Evolutionary conservation across 164 flowering plant genomes (phyloP), one percentile per base, ranked within the genome.

Genomic region (Stephania cephalantha): DNA sequence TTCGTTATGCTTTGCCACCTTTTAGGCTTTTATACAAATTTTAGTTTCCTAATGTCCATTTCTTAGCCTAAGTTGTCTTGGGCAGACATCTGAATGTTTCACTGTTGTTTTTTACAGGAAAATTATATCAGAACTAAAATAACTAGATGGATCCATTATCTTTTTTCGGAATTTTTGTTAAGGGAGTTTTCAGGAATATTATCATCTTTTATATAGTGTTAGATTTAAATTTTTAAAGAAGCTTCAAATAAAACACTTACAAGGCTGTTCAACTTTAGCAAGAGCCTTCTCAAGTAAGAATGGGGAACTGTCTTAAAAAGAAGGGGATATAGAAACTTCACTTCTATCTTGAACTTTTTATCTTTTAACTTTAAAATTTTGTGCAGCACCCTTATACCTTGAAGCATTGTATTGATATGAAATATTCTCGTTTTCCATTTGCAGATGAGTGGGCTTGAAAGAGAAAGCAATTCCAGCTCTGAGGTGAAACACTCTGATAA

Each of bases 401-500:
- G 20, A 61, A 61, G 66, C 66, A 5, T 61, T 58, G 7, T 25
- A 61, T 61, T 61, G 18, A 25, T 61, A 61, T 61, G 66, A 61
- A 25, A 61, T 61, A 25, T 18, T 1, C 29, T 61, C 20, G 7
- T 61, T 5, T 15, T 71, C 52, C 64, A 29, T 71, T 64, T 77
- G 79, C 75, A 77, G 72, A 46, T 67, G 25, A 55, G 46, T 67
- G 79, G 48, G 68, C 45, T 68, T 31, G 68, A 53, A 48, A 72
- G 73, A 58, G 68, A 53, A 48, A 72, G 68, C 58, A 72, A 77
- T 68, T 35, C 53, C 29, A 22, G 52, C 20, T 53, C 58, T n/a
- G 75, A 29, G 29, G 55, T 10, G 9, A 67, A 72, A 68, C 74
- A 77, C 42, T 44, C 48, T 50, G 79, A 52, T 10, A 77, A 48